Evolutionary conservation across 2,329 filamentous ascomycete species (phyloP).

Genomic region (Dactylonectria estremocensis): DNA sequence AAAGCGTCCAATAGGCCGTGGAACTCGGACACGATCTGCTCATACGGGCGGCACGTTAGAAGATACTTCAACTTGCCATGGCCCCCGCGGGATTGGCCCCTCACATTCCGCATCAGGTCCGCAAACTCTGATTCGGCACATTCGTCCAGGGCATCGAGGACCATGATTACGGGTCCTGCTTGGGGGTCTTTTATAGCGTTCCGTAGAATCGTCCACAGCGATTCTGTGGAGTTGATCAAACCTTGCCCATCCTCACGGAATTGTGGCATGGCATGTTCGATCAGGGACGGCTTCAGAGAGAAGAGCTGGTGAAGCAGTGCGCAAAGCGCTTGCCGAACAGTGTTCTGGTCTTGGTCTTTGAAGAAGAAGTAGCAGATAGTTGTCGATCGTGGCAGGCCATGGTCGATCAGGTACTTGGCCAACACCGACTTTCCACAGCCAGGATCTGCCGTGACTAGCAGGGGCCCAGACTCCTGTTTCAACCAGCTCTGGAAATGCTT

Average conservation of each 20-base stretch:
- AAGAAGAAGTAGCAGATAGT: constrained; percentile 61
- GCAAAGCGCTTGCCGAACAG: constrained; percentile 53
- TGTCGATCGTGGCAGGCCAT: constrained; percentile 36
- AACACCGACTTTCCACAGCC: constrained; percentile 58
- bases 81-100: no score
- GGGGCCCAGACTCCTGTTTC: constrained; percentile 45
- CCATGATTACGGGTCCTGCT: no score
- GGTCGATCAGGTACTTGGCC: constrained; percentile 41
- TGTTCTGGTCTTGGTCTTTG: constrained; percentile 57
- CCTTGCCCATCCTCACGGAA: constrained; percentile 47
- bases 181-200: constrained; percentile 39
- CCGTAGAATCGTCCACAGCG: constrained; percentile 54
- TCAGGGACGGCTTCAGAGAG: constrained; percentile 14
- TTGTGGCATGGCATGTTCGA: no score
- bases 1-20: no score
- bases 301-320: constrained; percentile 59
- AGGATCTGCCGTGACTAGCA: constrained; percentile 57
- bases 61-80: no score
- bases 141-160: no score
- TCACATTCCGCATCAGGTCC: no score
- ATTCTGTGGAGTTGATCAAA: constrained; percentile 32
- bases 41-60: no score
- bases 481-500: neutral
- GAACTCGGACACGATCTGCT: no score
- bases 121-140: no score